Conservation (phyloP, 257 asterid species). For the Solanum paucissectum region DNA sequence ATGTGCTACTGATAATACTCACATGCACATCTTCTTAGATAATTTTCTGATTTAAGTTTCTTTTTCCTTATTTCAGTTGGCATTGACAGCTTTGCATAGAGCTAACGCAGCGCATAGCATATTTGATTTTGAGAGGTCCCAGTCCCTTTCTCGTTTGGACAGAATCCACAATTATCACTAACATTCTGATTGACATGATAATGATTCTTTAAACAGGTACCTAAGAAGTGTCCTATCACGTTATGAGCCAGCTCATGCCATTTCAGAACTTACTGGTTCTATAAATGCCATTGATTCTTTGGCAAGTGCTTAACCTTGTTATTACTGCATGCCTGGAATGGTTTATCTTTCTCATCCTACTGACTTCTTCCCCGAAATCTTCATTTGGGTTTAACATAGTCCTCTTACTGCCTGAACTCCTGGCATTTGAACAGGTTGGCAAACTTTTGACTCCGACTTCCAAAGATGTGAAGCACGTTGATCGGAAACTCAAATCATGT, state of each 20-base stretch:
- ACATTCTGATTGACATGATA: slow-evolving; percentile 7
- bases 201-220: slow-evolving; percentile 41
- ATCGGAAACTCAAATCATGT: slow-evolving; percentile 88
- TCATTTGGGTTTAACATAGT: neutral
- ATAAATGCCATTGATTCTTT: slow-evolving; percentile 48
- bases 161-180: neutral
- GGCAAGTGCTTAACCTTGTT: slow-evolving; percentile 25
- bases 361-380: neutral
- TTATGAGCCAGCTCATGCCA: slow-evolving; percentile 42
- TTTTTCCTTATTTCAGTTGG: slow-evolving; percentile 47
- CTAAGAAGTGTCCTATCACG: slow-evolving; percentile 46
- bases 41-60: neutral
- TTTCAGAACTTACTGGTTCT: slow-evolving; percentile 38
- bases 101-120: slow-evolving; percentile 30
- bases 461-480: slow-evolving; percentile 91
- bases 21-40: neutral
- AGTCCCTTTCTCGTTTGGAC: neutral
- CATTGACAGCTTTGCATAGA: slow-evolving; percentile 75
- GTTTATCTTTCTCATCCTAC: neutral
- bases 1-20: neutral
- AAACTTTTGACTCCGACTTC: slow-evolving; percentile 72
- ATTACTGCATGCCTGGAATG: neutral
- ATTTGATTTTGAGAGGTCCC: slow-evolving; percentile 71
- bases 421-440: slow-evolving; percentile 36
- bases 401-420: neutral